Evolutionary conservation across 495 filamentous ascomycete species (phyloP).

Genomic region (Aspergillus wentii): DNA sequence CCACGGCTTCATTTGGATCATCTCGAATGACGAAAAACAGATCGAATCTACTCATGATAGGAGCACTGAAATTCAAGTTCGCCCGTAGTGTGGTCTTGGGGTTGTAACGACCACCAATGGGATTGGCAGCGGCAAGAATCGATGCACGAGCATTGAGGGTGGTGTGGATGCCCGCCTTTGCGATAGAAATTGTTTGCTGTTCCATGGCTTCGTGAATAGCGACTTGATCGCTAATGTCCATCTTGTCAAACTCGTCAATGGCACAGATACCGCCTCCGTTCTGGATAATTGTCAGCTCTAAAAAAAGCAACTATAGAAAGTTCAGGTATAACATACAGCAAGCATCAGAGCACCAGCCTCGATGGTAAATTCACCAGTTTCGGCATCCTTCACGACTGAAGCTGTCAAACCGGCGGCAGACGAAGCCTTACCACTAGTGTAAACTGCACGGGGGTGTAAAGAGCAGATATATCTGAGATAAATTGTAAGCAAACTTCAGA

Average conservation of each 20-base stretch:
- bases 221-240: slow-evolving; percentile 97
- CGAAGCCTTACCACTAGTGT: slow-evolving; percentile 96
- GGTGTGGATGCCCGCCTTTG: slow-evolving; percentile 97
- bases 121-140: slow-evolving; percentile 95
- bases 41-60: slow-evolving; percentile 99
- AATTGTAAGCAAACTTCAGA: slow-evolving; percentile 4
- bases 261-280: slow-evolving; percentile 78
- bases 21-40: slow-evolving; percentile 98
- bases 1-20: slow-evolving; percentile 88
- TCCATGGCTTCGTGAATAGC: slow-evolving; percentile 99
- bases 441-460: slow-evolving; percentile 91
- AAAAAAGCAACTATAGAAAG: neutral
- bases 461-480: slow-evolving; percentile 73
- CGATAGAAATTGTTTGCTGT: slow-evolving; percentile 99
- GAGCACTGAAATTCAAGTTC: slow-evolving; percentile 97
- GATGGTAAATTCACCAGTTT: slow-evolving; percentile 98
- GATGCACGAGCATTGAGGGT: slow-evolving; percentile 93
- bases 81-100: slow-evolving; percentile 87
- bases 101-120: slow-evolving; percentile 93
- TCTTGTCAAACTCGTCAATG: slow-evolving; percentile 99
- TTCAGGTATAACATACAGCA: slow-evolving; percentile 55
- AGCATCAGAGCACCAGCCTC: slow-evolving; percentile 98
- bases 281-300: slow-evolving; percentile 16
- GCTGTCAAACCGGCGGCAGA: slow-evolving; percentile 97
- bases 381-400: slow-evolving; percentile 94